phyloP scores from a whole-genome alignment of 139 green algal genomes.

The Coccomyxa sp. region DNA sequence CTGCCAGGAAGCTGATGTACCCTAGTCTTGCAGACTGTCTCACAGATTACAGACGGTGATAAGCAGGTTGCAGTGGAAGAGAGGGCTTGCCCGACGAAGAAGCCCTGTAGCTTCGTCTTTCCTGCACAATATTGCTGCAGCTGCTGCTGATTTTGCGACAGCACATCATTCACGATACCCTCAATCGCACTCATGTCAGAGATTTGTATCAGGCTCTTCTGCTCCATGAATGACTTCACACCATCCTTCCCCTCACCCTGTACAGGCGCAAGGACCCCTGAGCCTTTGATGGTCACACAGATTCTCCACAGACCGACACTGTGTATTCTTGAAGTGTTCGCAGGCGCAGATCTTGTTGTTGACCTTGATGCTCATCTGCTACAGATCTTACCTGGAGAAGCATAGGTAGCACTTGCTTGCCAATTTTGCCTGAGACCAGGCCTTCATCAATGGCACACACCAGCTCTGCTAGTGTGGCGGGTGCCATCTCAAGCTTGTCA shows the following conservation, averaged over 20 bases:
- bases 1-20: neutral
- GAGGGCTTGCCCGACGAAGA: conserved; percentile 65
- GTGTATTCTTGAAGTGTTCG: neutral
- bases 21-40: neutral
- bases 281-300: too few relatives aligned
- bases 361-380: neutral
- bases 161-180: conserved; percentile 73
- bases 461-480: conserved; percentile 78
- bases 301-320: neutral
- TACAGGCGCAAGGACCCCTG: neutral
- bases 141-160: conserved; percentile 80
- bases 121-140: conserved; percentile 72
- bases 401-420: conserved; percentile 87
- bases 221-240: conserved; percentile 57
- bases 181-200: conserved; percentile 70
- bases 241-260: conserved; percentile 16
- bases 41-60: neutral
- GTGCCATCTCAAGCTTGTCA: conserved; percentile 41
- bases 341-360: too few relatives aligned
- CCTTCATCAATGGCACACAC: conserved; percentile 85
- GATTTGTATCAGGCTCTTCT: conserved; percentile 77
- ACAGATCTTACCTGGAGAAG: conserved; percentile 57
- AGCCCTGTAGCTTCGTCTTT: conserved; percentile 87
- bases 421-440: conserved; percentile 96
- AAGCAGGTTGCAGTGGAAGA: neutral